Percentiles rank a stretch among this genome's conserved stretches.
Conservation (phyloP, 1,139 yeast genomes). For the Suhomyces terraborum region DNA sequence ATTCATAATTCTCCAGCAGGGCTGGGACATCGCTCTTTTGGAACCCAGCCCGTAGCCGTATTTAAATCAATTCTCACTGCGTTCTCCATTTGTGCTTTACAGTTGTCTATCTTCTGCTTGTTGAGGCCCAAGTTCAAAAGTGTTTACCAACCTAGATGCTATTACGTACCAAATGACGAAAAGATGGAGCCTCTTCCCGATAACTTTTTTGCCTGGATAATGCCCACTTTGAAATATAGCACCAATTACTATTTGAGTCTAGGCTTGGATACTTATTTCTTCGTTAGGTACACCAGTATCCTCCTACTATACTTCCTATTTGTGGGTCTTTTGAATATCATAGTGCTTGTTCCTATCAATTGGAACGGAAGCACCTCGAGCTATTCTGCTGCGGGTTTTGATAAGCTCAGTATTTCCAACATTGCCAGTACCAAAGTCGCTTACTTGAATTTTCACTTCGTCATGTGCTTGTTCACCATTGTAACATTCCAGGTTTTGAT, state of each 20-base stretch:
- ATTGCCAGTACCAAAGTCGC: conserved; percentile 50
- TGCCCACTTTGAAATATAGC: conserved; percentile 41
- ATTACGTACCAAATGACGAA: conserved; percentile 41
- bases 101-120: conserved; percentile 53
- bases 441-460: conserved; percentile 55
- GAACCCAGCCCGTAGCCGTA: conserved; percentile 41
- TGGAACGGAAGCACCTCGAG: conserved; percentile 41
- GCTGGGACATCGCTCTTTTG: conserved; percentile 47
- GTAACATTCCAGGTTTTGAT: conserved; percentile 55
- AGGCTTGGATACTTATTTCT: conserved; percentile 70
- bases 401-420: conserved; percentile 62
- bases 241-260: conserved; percentile 45
- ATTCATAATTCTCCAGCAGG: conserved; percentile 62
- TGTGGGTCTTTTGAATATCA: conserved; percentile 52
- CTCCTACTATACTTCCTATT: conserved; percentile 50
- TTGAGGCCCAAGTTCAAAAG: conserved; percentile 48
- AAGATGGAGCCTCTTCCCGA: conserved; percentile 40
- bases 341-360: conserved; percentile 61
- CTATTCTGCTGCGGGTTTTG: conserved; percentile 51
- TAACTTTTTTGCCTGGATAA: conserved; percentile 52
- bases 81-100: conserved; percentile 51
- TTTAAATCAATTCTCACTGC: conserved; percentile 55
- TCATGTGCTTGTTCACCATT: conserved; percentile 53
- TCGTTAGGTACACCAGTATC: conserved; percentile 54
- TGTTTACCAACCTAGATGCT: conserved; percentile 60